These are phyloP conservation scores for Eucalyptus tenuipes DNA, from an alignment of 345 rosid genomes.

Conservation along the genomic window DNA sequence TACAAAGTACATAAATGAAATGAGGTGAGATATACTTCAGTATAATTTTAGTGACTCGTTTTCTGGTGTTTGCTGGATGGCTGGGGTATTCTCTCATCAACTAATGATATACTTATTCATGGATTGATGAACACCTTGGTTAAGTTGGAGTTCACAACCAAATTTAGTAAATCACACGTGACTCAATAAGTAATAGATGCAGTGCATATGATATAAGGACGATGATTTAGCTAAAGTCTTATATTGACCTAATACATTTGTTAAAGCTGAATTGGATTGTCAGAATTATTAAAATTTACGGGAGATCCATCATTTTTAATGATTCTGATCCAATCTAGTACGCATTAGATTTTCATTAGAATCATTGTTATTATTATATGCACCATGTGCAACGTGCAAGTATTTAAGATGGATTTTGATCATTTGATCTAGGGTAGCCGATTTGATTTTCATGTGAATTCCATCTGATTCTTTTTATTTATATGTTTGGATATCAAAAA, in stretches of 20 bases:
- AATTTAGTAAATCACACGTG: background rate
- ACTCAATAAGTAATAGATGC: background rate
- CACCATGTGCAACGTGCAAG: background rate
- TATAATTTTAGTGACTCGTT: background rate
- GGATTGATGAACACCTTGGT: background rate
- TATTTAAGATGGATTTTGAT: background rate
- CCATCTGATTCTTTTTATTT: background rate
- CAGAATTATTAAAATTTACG: background rate
- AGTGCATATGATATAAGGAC: background rate
- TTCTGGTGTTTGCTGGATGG: background rate
- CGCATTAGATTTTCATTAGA: background rate
- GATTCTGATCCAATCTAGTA: background rate
- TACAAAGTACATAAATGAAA: background rate
- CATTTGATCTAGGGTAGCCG: background rate
- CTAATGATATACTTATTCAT: background rate
- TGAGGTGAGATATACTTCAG: background rate
- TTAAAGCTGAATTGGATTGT: background rate
- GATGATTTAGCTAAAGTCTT: background rate
- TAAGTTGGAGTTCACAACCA: background rate
- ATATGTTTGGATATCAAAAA: background rate
- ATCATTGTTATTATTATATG: background rate
- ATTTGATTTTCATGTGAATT: background rate
- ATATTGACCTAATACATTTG: background rate
- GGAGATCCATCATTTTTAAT: background rate
- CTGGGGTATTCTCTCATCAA: background rate